A percentile compares a stretch with the other conserved stretches of the same genome.
These are phyloP conservation scores for Cyamopsis tetragonoloba DNA, from an alignment of 306 rosid species.

Conservation along the genomic window DNA sequence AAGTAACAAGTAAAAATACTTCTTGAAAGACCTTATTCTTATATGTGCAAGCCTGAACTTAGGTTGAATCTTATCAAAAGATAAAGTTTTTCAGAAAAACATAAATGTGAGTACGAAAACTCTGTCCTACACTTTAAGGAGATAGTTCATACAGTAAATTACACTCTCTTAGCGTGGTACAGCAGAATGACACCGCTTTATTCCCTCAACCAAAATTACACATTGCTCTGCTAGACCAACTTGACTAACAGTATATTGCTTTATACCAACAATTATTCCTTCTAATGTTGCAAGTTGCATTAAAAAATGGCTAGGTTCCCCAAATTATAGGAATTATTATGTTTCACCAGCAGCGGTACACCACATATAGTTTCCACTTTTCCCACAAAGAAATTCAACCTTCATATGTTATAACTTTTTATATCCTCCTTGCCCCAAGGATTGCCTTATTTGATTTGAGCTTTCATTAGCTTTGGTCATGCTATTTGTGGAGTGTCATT, in stretches of 20 bases:
- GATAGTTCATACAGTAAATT: background rate
- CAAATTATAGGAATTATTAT: background rate
- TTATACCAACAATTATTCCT: background rate
- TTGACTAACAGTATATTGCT: background rate
- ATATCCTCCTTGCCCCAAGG: background rate
- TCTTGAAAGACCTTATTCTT: constrained; percentile 9
- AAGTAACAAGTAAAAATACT: background rate
- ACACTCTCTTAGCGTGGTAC: background rate
- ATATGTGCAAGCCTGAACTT: constrained; percentile 5
- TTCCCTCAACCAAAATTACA: background rate
- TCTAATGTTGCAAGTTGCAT: background rate
- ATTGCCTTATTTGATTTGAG: too few species aligned
- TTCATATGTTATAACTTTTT: background rate
- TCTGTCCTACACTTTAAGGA: background rate
- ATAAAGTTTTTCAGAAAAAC: background rate
- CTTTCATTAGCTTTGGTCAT: background rate
- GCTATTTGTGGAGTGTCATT: too few species aligned
- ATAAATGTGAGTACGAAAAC: background rate
- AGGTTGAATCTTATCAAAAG: background rate
- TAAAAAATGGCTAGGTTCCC: constrained; percentile 5
- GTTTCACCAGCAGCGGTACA: background rate
- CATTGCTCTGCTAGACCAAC: background rate
- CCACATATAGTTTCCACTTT: background rate
- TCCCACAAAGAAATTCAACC: background rate
- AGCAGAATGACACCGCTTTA: background rate